phyloP scores from a whole-genome alignment of 352 stramenopile species.

The Lagenidium sp. region DNA sequence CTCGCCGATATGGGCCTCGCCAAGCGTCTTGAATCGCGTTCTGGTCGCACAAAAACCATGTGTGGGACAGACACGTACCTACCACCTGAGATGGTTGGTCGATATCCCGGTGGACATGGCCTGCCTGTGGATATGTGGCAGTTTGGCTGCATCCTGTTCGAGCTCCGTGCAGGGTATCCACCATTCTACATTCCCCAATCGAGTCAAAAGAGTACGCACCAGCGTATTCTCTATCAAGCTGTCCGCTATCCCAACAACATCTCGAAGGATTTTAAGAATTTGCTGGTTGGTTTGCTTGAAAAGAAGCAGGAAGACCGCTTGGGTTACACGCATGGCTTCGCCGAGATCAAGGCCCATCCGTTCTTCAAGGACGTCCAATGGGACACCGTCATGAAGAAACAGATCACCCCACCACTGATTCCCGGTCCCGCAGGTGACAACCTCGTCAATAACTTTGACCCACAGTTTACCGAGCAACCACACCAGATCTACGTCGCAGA shows the following conservation, averaged over 20 bases:
- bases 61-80: conserved; percentile 88
- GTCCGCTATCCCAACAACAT: conserved; percentile 84
- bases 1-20: conserved; percentile 89
- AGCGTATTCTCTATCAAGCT: conserved; percentile 84
- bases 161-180: conserved; percentile 87
- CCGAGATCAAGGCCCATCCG: conserved; percentile 57
- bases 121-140: conserved; percentile 91
- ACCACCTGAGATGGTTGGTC: conserved; percentile 83
- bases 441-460: conserved; percentile 81
- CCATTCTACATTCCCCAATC: conserved; percentile 90
- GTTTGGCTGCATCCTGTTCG: conserved; percentile 91
- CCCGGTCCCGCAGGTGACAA: conserved; percentile 53
- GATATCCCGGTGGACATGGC: conserved; percentile 70
- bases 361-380: conserved; percentile 79
- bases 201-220: conserved; percentile 83
- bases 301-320: conserved; percentile 80
- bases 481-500: conserved; percentile 74
- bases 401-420: conserved; percentile 48
- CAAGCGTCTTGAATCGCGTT: conserved; percentile 72
- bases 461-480: conserved; percentile 77
- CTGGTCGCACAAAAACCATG: conserved; percentile 81
- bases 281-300: conserved; percentile 61
- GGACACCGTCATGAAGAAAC: conserved; percentile 60
- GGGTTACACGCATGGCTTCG: conserved; percentile 42
- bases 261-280: conserved; percentile 60